phyloP scores from a whole-genome alignment of 768 basidiomycete species.

The Mycena alexandri region DNA sequence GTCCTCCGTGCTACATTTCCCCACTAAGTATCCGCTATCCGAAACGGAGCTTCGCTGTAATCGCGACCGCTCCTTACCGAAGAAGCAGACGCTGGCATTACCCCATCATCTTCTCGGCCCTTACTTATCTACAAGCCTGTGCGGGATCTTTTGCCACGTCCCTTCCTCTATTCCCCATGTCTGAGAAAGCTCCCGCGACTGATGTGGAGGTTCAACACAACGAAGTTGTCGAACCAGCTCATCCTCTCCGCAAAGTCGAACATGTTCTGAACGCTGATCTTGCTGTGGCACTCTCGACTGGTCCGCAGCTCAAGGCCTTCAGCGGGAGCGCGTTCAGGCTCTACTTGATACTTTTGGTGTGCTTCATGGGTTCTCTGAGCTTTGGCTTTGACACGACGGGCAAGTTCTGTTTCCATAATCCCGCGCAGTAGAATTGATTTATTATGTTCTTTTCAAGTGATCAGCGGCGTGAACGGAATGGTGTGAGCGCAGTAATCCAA shows the following conservation, averaged over 20 bases:
- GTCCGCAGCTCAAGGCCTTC: slow-evolving; percentile 55
- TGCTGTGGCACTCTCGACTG: slow-evolving; percentile 57
- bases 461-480: slow-evolving; percentile 63
- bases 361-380: slow-evolving; percentile 59
- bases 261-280: slow-evolving; percentile 54
- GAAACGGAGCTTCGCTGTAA: not conserved
- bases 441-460: slow-evolving; percentile 44
- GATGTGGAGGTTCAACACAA: not conserved
- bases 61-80: not conserved
- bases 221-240: not conserved
- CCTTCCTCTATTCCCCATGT: slow-evolving; percentile 11
- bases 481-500: slow-evolving; percentile 45
- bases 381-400: slow-evolving; percentile 62
- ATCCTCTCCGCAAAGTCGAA: not conserved
- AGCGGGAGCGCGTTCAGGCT: slow-evolving; percentile 55
- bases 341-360: slow-evolving; percentile 53
- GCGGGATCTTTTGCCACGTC: not conserved
- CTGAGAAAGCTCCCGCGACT: not conserved
- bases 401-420: slow-evolving; percentile 33
- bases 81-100: not conserved
- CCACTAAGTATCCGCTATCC: too few relatives aligned
- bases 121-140: slow-evolving; percentile 1
- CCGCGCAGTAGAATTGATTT: not conserved
- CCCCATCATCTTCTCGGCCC: not conserved
- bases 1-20: too few relatives aligned